A percentile compares a stretch with the other conserved stretches of the same genome.
phyloP scores from a whole-genome alignment of 306 rosid genomes.

The Abrus pulchellus region DNA sequence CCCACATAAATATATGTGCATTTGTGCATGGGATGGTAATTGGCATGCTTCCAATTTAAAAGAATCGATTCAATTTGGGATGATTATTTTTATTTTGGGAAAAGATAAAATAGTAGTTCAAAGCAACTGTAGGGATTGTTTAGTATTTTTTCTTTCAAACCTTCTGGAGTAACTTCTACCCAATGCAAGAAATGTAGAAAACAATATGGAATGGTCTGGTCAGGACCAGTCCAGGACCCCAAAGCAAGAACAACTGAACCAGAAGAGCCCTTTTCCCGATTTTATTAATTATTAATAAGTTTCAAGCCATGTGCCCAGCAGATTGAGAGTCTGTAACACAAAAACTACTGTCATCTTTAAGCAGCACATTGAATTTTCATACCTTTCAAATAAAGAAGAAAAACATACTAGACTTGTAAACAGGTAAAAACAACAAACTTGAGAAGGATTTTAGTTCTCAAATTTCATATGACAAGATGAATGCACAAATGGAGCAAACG shows the following conservation, averaged over 20 bases:
- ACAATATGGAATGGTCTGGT: background rate
- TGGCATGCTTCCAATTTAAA: background rate
- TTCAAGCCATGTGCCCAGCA: background rate
- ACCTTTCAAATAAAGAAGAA: slow-evolving; percentile 7
- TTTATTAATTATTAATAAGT: background rate
- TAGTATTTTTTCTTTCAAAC: background rate
- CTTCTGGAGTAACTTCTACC: slow-evolving; percentile 16
- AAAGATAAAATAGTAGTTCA: background rate
- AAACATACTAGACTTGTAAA: background rate
- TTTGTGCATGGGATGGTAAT: background rate
- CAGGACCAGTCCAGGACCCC: slow-evolving; percentile 14
- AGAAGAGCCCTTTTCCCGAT: background rate
- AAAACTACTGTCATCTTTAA: background rate
- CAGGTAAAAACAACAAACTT: slow-evolving; percentile 1
- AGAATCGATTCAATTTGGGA: background rate
- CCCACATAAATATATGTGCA: background rate
- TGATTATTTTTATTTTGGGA: background rate
- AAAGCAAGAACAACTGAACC: slow-evolving; percentile 26
- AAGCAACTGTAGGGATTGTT: slow-evolving; percentile 6
- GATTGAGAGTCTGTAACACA: slow-evolving; percentile 1
- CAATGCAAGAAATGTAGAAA: slow-evolving; percentile 24
- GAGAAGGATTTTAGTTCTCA: background rate
- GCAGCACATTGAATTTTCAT: background rate
- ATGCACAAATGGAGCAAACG: slow-evolving; percentile 15
- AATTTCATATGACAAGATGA: background rate